Evolutionary conservation across 768 basidiomycete species (phyloP).

Genomic region (Phaeotremella skinneri): DNA sequence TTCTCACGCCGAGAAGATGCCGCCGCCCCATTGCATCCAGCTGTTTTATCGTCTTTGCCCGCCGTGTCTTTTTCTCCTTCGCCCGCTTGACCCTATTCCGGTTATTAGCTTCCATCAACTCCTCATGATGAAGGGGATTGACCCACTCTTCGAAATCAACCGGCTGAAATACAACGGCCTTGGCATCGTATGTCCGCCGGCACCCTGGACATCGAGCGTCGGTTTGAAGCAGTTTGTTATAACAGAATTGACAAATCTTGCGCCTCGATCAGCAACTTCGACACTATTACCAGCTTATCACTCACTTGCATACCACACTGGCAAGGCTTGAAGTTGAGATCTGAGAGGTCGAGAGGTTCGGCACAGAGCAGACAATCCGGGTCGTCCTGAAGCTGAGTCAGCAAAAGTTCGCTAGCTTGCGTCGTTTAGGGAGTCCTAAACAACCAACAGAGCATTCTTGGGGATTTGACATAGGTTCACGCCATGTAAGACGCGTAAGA

Average conservation of each 20-base stretch:
- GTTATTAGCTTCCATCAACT: constrained; percentile 1
- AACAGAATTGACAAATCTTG: constrained; percentile 98
- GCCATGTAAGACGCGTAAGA: background rate
- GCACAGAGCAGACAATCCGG: constrained; percentile 97
- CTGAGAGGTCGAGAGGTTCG: constrained; percentile 97
- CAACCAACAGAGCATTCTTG: background rate
- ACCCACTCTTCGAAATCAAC: constrained; percentile 93
- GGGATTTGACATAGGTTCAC: background rate
- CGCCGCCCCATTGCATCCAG: constrained; percentile 79
- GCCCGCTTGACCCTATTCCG: constrained; percentile 79
- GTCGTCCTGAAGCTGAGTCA: constrained; percentile 67
- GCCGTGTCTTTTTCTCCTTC: constrained; percentile 89
- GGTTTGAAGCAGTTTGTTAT: constrained; percentile 96
- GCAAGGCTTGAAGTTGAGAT: constrained; percentile 99
- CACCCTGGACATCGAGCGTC: constrained; percentile 97
- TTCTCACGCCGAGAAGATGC: constrained; percentile 85
- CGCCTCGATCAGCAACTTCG: background rate
- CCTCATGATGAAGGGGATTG: constrained; percentile 1
- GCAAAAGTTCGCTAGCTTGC: background rate
- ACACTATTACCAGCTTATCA: background rate
- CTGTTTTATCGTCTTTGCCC: constrained; percentile 93
- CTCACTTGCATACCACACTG: constrained; percentile 94
- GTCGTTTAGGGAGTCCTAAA: background rate
- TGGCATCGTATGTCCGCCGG: constrained; percentile 85
- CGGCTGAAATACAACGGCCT: constrained; percentile 89